Percentiles rank a stretch among this genome's conserved stretches.
These are phyloP conservation scores for Micromonas pusilla DNA, from an alignment of 139 green algal genomes.

Conservation along the genomic window DNA sequence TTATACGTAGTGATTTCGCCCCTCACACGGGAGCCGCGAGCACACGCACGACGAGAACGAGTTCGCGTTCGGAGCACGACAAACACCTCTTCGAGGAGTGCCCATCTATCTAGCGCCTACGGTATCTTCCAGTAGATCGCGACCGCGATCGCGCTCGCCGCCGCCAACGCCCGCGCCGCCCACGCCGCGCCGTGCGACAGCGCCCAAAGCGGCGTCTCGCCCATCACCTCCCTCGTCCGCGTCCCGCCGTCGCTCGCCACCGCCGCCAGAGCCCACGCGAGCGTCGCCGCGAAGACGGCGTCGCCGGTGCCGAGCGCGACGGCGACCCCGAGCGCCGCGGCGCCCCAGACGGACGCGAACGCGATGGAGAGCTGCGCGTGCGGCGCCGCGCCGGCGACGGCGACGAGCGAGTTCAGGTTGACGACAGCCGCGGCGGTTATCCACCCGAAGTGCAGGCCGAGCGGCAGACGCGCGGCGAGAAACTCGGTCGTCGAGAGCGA, in stretches of 20 bases:
- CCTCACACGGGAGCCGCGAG: too few relatives aligned
- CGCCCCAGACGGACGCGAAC: neutral
- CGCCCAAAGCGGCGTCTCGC: neutral
- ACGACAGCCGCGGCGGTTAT: slow-evolving; percentile 6
- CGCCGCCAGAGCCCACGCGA: slow-evolving; percentile 17
- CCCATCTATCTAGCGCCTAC: too few relatives aligned
- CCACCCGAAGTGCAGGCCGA: slow-evolving; percentile 18
- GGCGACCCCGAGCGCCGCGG: neutral
- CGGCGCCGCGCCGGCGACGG: neutral
- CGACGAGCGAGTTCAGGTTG: slow-evolving; percentile 20
- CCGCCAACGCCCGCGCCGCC: too few relatives aligned
- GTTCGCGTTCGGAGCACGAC: too few relatives aligned
- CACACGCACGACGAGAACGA: too few relatives aligned
- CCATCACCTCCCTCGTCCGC: neutral
- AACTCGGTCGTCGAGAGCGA: neutral
- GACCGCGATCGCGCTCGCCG: too few relatives aligned
- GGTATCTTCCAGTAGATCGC: too few relatives aligned
- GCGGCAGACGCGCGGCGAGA: neutral
- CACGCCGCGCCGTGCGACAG: neutral
- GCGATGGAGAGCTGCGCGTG: neutral
- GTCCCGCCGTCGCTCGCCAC: neutral
- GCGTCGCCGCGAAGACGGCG: neutral
- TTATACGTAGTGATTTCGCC: too few relatives aligned
- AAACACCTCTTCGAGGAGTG: too few relatives aligned
- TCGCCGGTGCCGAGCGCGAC: neutral